Conservation (phyloP, 2,329 filamentous ascomycete genomes). For the Dactylellina leptospora region DNA sequence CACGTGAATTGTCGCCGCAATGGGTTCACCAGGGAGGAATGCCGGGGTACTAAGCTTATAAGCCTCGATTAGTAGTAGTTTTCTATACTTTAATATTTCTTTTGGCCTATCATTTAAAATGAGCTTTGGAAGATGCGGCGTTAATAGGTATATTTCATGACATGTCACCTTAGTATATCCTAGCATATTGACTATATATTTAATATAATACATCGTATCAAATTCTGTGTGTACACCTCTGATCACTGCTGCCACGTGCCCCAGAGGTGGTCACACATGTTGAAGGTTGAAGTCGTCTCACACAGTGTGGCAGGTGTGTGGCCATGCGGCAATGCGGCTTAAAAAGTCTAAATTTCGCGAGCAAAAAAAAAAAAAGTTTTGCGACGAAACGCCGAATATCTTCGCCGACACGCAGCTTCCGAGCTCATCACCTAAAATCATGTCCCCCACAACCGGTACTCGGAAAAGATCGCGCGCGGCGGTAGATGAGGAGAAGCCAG, state of each 20-base stretch:
- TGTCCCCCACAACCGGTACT: slow-evolving; percentile 22
- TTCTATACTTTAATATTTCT: slow-evolving; percentile 7
- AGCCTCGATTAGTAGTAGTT: too few relatives aligned
- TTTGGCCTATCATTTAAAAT: too few relatives aligned
- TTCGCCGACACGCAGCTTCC: slow-evolving; percentile 13
- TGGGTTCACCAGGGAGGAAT: slow-evolving; percentile 42
- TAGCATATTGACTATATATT: background rate
- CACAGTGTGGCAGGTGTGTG: too few relatives aligned
- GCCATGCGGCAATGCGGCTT: slow-evolving; percentile 48
- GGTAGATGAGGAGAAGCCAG: slow-evolving; percentile 36
- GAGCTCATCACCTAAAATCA: slow-evolving; percentile 25
- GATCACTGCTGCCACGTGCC: background rate
- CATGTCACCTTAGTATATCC: background rate
- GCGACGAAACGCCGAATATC: slow-evolving; percentile 28
- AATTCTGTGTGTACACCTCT: background rate
- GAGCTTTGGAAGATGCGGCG: slow-evolving; percentile 2
- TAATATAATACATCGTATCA: background rate
- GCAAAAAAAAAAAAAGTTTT: slow-evolving; percentile 50
- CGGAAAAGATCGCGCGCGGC: slow-evolving; percentile 46
- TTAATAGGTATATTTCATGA: background rate
- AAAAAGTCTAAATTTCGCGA: slow-evolving; percentile 47
- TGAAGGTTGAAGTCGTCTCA: background rate
- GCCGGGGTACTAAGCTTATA: slow-evolving; percentile 36
- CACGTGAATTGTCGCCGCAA: slow-evolving; percentile 39
- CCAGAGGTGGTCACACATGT: background rate